Evolutionary conservation across 2,329 filamentous ascomycete species (phyloP), one percentile per base, ranked within the genome.

Genomic region (Penicillium griseofulvum): DNA sequence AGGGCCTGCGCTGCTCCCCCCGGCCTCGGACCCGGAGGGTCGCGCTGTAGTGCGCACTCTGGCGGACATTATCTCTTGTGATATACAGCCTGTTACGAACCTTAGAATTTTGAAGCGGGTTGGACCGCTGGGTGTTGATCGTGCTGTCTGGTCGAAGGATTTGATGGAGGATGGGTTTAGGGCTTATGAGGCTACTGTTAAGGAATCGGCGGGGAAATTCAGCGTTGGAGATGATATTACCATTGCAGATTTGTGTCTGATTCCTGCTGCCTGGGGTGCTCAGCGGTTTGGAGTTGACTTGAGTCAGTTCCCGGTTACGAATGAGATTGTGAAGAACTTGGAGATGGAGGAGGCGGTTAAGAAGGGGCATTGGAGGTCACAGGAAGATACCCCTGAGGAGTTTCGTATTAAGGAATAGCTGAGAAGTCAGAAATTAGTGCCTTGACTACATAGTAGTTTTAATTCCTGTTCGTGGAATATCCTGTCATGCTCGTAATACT

Each of bases 21-120:
- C 72, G 0, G 68, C 83, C 0, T 68, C 72, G 0, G 69, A 81
- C 26, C 68, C 74, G 0, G 61, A 70, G 3, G 65, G 60, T 0
- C 76, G 84, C 17, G 83, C 83, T 0, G 65, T 70, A 3, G 81
- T 83, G 0, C 79, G 84, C 16, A 77, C 80, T 4, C 70, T 88
- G 9, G 77, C 79, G 4, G 65, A 73, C 49, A 81, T 87, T n/a
- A 71, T 87, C 28, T 76, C 77, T 6, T 74, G 76, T 28, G 85
- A 87, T 58, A 76, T 81, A 5, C 85, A 87, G 68, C 84, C 85
- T 6, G 76, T 84, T 1, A 85, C 84, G 1, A 86, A 86, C 61
- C 67, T 83, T 17, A 74, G 78, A 9, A 78, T 85, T 36, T 74
- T 83, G 60, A 76, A 78, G 44, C 74, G 76, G 0, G 73, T 86